phyloP scores from a whole-genome alignment of 2,329 filamentous ascomycete genomes.

The Alternaria sp. region DNA sequence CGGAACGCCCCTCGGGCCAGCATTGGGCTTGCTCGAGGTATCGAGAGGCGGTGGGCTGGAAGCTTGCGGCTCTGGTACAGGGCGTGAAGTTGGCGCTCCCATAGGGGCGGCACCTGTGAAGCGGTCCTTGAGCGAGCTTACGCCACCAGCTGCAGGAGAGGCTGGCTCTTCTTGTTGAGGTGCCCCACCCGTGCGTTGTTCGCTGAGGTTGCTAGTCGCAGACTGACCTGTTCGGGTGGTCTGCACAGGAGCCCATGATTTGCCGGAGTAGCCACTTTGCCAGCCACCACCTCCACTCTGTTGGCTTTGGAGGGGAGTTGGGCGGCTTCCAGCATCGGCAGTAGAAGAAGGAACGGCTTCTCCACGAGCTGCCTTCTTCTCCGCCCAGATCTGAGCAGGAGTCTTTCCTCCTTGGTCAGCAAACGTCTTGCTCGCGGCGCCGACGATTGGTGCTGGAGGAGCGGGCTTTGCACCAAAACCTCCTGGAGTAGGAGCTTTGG shows the following conservation, averaged over 20 bases:
- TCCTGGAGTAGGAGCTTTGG: slow-evolving; percentile 83
- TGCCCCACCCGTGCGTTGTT: slow-evolving; percentile 69
- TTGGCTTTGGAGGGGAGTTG: slow-evolving; percentile 59
- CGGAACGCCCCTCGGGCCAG: slow-evolving; percentile 68
- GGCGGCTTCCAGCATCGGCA: slow-evolving; percentile 27
- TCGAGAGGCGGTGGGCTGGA: slow-evolving; percentile 69
- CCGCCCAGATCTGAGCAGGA: slow-evolving; percentile 94
- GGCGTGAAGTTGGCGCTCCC: slow-evolving; percentile 54
- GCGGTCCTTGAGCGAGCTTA: slow-evolving; percentile 79
- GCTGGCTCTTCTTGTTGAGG: slow-evolving; percentile 58
- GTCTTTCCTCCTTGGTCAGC: slow-evolving; percentile 95
- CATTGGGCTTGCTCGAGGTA: slow-evolving; percentile 71
- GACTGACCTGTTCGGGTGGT: slow-evolving; percentile 74
- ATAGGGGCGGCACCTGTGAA: slow-evolving; percentile 77
- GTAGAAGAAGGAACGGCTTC: slow-evolving; percentile 57
- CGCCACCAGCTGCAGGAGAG: slow-evolving; percentile 64
- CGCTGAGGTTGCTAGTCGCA: slow-evolving; percentile 57
- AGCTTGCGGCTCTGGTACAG: slow-evolving; percentile 50
- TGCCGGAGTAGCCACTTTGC: slow-evolving; percentile 91
- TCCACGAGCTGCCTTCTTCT: slow-evolving; percentile 88
- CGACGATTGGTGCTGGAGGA: slow-evolving; percentile 69
- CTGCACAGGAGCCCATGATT: slow-evolving; percentile 86
- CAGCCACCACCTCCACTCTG: slow-evolving; percentile 76
- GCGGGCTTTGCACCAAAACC: slow-evolving; percentile 68
- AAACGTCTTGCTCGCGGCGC: slow-evolving; percentile 87